Conservation (phyloP, 1,284 basidiomycete genomes). For the Mycena citricolor region DNA sequence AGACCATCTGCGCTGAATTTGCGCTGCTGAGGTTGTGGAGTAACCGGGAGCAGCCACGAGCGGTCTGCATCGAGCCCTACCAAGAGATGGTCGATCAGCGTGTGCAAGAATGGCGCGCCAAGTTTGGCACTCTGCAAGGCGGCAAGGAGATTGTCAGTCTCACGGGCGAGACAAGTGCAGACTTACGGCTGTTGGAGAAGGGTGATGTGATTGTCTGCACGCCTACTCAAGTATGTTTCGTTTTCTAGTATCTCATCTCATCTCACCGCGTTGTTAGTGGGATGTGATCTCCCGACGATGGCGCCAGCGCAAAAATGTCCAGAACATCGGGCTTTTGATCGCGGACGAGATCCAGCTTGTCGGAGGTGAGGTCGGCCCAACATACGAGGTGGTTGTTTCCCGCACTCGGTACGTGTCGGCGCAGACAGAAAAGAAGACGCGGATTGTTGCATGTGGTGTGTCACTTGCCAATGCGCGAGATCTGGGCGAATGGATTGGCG, state of each 20-base stretch:
- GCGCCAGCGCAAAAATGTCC: conserved; percentile 96
- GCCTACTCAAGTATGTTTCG: conserved; percentile 60
- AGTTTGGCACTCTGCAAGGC: conserved; percentile 81
- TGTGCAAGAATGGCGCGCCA: conserved; percentile 85
- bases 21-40: conserved; percentile 92
- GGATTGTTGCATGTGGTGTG: conserved; percentile 92
- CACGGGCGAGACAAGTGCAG: conserved; percentile 94
- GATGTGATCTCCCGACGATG: conserved; percentile 95
- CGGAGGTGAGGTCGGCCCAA: conserved; percentile 90
- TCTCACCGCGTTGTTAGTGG: conserved; percentile 60
- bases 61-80: conserved; percentile 95
- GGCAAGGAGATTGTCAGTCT: conserved; percentile 92
- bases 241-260: background rate
- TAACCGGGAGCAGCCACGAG: conserved; percentile 78
- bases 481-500: conserved; percentile 98
- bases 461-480: conserved; percentile 96
- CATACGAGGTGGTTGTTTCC: conserved; percentile 95
- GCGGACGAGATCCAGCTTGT: conserved; percentile 96
- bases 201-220: conserved; percentile 94
- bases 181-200: conserved; percentile 88
- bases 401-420: conserved; percentile 93
- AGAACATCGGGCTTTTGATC: conserved; percentile 89
- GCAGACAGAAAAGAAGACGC: conserved; percentile 89
- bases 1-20: conserved; percentile 97
- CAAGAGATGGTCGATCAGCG: conserved; percentile 95